A percentile compares a stretch with the other conserved stretches of the same genome.
phyloP scores from a whole-genome alignment of 306 rosid species.

The Ammopiptanthus mongolicus region DNA sequence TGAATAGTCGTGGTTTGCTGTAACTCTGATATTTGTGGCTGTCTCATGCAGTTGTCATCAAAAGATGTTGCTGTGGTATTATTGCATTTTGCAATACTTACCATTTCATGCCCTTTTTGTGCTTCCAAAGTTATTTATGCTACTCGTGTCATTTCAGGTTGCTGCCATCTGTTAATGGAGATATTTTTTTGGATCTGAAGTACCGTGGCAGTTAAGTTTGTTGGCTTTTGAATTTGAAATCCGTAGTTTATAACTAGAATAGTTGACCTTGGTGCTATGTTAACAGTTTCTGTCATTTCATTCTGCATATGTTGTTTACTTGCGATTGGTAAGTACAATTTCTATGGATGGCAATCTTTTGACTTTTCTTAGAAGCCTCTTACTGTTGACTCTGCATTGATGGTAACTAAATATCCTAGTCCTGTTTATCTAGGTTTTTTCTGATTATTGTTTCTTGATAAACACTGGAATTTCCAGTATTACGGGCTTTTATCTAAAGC shows the following conservation, averaged over 20 bases:
- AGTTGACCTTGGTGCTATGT: slow-evolving; percentile 36
- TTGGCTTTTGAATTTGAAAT: slow-evolving; percentile 60
- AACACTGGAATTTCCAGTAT: no score
- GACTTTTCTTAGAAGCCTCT: slow-evolving; percentile 11
- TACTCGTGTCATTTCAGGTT: slow-evolving; percentile 72
- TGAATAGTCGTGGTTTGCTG: slow-evolving; percentile 38
- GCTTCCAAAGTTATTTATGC: slow-evolving; percentile 41
- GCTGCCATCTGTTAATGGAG: slow-evolving; percentile 73
- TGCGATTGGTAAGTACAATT: slow-evolving; percentile 29
- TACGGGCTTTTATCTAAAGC: no score
- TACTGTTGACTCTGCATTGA: slow-evolving; percentile 4
- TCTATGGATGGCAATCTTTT: slow-evolving; percentile 31
- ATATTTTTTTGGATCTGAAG: slow-evolving; percentile 62
- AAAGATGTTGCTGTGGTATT: slow-evolving; percentile 48
- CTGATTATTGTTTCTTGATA: background rate
- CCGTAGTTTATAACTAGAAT: slow-evolving; percentile 39
- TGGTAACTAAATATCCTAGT: slow-evolving; percentile 3
- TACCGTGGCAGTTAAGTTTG: slow-evolving; percentile 97
- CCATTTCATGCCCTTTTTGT: slow-evolving; percentile 36
- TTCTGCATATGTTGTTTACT: slow-evolving; percentile 38
- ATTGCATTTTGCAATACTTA: slow-evolving; percentile 44
- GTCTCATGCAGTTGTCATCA: slow-evolving; percentile 24
- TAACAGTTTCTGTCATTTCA: slow-evolving; percentile 30
- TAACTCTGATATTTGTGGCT: slow-evolving; percentile 26
- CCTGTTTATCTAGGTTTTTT: background rate